These are phyloP conservation scores for Mortierella sp. DNA, from an alignment of 371 early-diverging fungal genomes.

Conservation along the genomic window DNA sequence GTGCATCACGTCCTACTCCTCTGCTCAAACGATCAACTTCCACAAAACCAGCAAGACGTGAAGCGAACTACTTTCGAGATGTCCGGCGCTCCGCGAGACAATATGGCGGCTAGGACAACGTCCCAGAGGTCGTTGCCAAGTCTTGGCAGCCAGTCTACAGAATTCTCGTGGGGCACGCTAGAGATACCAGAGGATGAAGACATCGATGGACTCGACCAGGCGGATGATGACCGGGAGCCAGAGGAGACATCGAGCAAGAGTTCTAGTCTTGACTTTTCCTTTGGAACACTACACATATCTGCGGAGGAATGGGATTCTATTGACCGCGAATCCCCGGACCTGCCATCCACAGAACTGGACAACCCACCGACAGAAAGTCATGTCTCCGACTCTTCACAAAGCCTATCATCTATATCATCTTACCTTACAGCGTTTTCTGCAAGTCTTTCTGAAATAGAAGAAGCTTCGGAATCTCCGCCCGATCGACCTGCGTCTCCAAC, in stretches of 20 bases:
- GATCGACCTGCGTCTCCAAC: too few species aligned
- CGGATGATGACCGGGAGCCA: too few species aligned
- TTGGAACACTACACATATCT: constrained; percentile 26
- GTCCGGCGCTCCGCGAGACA: too few species aligned
- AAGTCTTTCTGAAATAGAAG: neutral
- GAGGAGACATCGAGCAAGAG: neutral
- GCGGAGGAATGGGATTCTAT: constrained; percentile 20
- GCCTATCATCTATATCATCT: neutral
- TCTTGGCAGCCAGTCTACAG: neutral
- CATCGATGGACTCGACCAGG: neutral
- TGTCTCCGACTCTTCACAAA: neutral
- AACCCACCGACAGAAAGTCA: neutral
- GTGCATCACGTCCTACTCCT: too few species aligned
- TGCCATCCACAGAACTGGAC: neutral
- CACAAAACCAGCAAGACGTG: too few species aligned
- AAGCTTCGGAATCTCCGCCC: neutral
- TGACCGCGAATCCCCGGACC: constrained; percentile 3
- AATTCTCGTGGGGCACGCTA: too few species aligned
- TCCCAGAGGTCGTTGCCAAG: constrained; percentile 1
- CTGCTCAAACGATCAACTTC: too few species aligned
- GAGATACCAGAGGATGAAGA: neutral
- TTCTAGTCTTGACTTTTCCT: constrained; percentile 20
- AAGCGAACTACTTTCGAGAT: too few species aligned
- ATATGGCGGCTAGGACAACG: too few species aligned
- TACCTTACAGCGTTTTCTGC: neutral